These are phyloP conservation scores for Xylaria bambusicola DNA, from an alignment of 495 filamentous ascomycete species.

Conservation along the genomic window DNA sequence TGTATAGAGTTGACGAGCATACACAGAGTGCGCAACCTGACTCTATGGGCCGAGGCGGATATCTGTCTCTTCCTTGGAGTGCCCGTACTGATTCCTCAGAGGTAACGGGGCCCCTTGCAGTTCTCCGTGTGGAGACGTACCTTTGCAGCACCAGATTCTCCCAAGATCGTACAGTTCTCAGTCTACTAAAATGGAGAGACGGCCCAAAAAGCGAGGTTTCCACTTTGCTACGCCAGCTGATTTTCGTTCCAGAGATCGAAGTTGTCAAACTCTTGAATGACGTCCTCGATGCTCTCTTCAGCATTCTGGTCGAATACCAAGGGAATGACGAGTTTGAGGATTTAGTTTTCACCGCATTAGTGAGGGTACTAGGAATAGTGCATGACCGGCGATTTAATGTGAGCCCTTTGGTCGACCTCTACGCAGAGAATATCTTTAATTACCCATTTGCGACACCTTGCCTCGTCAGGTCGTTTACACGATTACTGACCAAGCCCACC, in stretches of 20 bases:
- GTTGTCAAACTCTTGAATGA: conserved; percentile 90
- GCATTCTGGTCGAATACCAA: conserved; percentile 83
- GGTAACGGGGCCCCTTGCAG: conserved; percentile 73
- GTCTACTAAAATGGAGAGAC: conserved; percentile 83
- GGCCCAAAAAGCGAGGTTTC: conserved; percentile 67
- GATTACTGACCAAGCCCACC: conserved; percentile 74
- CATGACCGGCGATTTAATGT: conserved; percentile 94
- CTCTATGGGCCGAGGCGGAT: conserved; percentile 70
- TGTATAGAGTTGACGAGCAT: conserved; percentile 89
- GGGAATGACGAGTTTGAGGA: conserved; percentile 92
- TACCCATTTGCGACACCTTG: conserved; percentile 94
- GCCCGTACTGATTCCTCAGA: conserved; percentile 67
- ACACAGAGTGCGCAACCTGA: conserved; percentile 58
- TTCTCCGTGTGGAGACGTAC: conserved; percentile 78
- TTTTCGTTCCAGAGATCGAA: conserved; percentile 96
- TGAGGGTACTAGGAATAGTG: conserved; percentile 87
- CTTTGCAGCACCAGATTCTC: conserved; percentile 95
- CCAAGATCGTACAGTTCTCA: conserved; percentile 85
- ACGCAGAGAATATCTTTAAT: conserved; percentile 86
- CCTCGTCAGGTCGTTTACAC: conserved; percentile 80
- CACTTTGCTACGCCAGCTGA: conserved; percentile 73
- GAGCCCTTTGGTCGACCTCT: conserved; percentile 84
- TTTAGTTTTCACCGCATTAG: conserved; percentile 84
- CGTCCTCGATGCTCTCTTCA: conserved; percentile 90
- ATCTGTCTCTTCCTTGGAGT: conserved; percentile 79